phyloP scores from a whole-genome alignment of 768 basidiomycete species.

The Galerina marginata region DNA sequence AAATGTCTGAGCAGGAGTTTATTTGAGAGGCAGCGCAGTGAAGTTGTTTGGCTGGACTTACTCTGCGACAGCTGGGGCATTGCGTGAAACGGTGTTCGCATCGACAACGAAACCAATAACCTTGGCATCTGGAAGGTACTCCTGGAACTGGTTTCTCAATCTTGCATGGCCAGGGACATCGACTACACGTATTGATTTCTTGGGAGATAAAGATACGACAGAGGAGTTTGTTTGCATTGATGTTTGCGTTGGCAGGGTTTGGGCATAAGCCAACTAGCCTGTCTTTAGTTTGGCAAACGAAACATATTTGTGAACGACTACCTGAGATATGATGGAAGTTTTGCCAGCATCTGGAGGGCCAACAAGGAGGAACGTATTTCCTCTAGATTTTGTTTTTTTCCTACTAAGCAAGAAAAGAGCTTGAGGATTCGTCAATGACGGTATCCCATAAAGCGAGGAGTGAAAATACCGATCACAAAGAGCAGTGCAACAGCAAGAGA shows the following conservation, averaged over 20 bases:
- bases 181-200: constrained; percentile 57
- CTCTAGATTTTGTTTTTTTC: constrained; percentile 50
- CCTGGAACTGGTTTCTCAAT: constrained; percentile 73
- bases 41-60: constrained; percentile 43
- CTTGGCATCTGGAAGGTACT: constrained; percentile 65
- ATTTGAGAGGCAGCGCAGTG: neutral
- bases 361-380: constrained; percentile 73
- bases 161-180: constrained; percentile 90
- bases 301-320: constrained; percentile 38
- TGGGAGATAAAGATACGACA: constrained; percentile 46
- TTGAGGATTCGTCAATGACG: constrained; percentile 22
- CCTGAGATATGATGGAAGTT: constrained; percentile 76
- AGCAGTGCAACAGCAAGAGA: constrained; percentile 51
- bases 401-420: constrained; percentile 50
- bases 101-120: constrained; percentile 82
- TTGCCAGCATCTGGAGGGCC: constrained; percentile 82
- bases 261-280: constrained; percentile 65
- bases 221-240: constrained; percentile 78
- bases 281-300: constrained; percentile 5
- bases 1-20: constrained; percentile 58
- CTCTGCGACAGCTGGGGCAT: constrained; percentile 80
- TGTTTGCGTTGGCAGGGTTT: constrained; percentile 70
- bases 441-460: neutral
- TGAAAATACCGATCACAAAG: constrained; percentile 38
- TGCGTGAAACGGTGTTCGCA: constrained; percentile 77